These are phyloP conservation scores for Thyridium curvatum DNA, from an alignment of 2,329 filamentous ascomycete species.

Conservation along the genomic window DNA sequence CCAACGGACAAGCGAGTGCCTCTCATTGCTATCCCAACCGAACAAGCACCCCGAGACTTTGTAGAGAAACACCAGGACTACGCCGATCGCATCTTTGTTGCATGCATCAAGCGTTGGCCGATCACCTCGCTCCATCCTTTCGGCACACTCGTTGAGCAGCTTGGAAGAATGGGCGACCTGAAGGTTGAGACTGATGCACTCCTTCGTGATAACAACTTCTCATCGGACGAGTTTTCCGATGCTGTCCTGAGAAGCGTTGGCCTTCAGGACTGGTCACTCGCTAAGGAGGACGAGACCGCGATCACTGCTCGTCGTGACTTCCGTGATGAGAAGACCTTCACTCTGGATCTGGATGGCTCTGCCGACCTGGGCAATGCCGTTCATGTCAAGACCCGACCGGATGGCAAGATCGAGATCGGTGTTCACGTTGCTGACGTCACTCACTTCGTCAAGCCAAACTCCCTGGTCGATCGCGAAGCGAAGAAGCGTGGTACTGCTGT, in stretches of 20 bases:
- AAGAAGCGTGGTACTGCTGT: constrained; percentile 97
- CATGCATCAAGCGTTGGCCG: constrained; percentile 98
- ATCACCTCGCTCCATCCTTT: constrained; percentile 99
- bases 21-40: constrained; percentile 94
- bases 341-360: constrained; percentile 82
- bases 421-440: constrained; percentile 93
- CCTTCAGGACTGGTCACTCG: constrained; percentile 84
- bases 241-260: constrained; percentile 90
- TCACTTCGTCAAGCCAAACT: constrained; percentile 95
- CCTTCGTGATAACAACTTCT: constrained; percentile 97
- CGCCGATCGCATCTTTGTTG: constrained; percentile 95
- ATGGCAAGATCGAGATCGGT: constrained; percentile 88
- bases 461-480: constrained; percentile 90
- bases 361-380: constrained; percentile 88
- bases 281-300: constrained; percentile 71
- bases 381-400: constrained; percentile 76
- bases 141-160: constrained; percentile 92
- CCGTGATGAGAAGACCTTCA: constrained; percentile 82
- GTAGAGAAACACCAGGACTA: constrained; percentile 98
- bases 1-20: constrained; percentile 98
- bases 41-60: constrained; percentile 95
- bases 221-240: constrained; percentile 94
- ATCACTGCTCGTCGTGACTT: constrained; percentile 80
- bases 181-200: constrained; percentile 97
- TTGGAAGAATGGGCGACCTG: constrained; percentile 94